A percentile compares a stretch with the other conserved stretches of the same genome.
Evolutionary conservation across 129 eudicot species (phyloP).

Genomic region (Rutidosis leptorrhynchoides): DNA sequence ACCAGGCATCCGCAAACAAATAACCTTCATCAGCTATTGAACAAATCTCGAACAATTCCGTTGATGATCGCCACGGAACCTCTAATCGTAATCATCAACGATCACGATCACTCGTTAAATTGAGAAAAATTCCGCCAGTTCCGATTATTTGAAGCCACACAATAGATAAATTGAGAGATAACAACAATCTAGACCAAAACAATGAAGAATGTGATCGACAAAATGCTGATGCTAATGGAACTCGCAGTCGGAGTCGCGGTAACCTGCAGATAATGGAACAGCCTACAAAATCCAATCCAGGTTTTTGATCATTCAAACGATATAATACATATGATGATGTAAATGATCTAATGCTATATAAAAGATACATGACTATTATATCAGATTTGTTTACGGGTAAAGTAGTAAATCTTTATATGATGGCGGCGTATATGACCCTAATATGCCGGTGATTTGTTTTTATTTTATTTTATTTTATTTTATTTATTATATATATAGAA

Average conservation of each 20-base stretch:
- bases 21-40: slow-evolving; percentile 24
- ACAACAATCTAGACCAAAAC: slow-evolving; percentile 12
- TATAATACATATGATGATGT: background rate
- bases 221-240: slow-evolving; percentile 49
- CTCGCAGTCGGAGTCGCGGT: slow-evolving; percentile 36
- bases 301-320: slow-evolving; percentile 10
- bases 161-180: slow-evolving; percentile 24
- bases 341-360: background rate
- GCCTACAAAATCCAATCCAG: slow-evolving; percentile 27
- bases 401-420: background rate
- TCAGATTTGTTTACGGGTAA: background rate
- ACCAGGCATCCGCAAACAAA: background rate
- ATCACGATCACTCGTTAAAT: slow-evolving; percentile 41
- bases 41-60: slow-evolving; percentile 10
- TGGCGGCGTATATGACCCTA: background rate
- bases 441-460: background rate
- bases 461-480: no score
- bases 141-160: slow-evolving; percentile 37
- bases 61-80: slow-evolving; percentile 13
- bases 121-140: slow-evolving; percentile 53
- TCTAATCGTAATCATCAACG: slow-evolving; percentile 12
- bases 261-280: background rate
- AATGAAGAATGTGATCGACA: slow-evolving; percentile 32
- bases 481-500: background rate
- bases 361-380: background rate